These are phyloP conservation scores for Gaeumannomyces sp. DNA, from an alignment of 2,329 filamentous ascomycete species.

Conservation along the genomic window DNA sequence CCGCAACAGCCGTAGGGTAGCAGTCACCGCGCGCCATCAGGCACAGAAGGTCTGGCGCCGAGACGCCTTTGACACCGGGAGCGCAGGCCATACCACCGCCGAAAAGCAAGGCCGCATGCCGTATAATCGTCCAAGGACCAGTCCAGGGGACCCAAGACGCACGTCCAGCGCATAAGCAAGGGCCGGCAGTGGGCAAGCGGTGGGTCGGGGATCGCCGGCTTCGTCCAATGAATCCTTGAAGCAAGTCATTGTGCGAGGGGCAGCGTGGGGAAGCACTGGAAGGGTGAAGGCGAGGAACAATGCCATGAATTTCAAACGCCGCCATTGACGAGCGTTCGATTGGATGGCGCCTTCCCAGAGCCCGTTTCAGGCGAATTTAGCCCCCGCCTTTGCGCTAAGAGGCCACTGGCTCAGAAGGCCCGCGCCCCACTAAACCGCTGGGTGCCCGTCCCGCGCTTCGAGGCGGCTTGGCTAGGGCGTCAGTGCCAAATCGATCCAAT, in stretches of 20 bases:
- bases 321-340: conserved; percentile 12
- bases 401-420: background rate
- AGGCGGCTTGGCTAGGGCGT: background rate
- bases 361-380: conserved; percentile 16
- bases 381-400: background rate
- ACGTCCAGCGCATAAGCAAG: conserved; percentile 8
- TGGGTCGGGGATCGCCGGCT: background rate
- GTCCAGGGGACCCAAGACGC: background rate
- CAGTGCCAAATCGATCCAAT: background rate
- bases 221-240: conserved; percentile 11
- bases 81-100: background rate
- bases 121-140: conserved; percentile 1
- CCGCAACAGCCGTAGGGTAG: background rate
- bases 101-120: background rate
- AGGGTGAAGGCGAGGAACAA: background rate
- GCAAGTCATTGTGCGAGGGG: background rate
- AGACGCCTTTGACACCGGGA: conserved; percentile 3
- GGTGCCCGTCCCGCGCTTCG: background rate
- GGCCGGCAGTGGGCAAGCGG: background rate
- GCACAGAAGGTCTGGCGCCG: background rate
- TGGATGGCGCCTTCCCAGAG: conserved; percentile 12
- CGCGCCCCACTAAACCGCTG: background rate
- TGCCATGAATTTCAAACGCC: conserved; percentile 8
- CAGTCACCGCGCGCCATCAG: background rate
- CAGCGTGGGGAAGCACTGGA: background rate